Base-by-base conservation (phyloP, 129 eudicot species). In the Rutidosis leptorrhynchoides region DNA sequence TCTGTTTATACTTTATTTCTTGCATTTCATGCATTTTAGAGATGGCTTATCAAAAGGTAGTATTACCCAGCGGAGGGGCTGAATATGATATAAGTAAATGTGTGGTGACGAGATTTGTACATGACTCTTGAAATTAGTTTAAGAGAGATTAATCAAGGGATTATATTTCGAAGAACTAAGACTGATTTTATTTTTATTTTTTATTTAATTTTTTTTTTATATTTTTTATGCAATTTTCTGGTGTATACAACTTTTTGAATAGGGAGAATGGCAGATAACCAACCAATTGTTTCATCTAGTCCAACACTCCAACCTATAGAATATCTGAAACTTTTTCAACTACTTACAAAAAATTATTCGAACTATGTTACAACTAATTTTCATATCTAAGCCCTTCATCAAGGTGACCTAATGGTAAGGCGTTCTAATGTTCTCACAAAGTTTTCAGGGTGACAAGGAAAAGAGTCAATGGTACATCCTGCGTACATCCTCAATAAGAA, bases 351-450 rank as follows among this genome's bases (percentile, higher is more conserved):
- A 21, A 46, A 27, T 24, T 3, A 72, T 40, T 12, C n/a, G 12
- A 62, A 58, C 55, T 32, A 53, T 52, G 55, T 72, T 35, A 35
- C 40, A 10, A 4, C 24, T 65, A 65, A 43, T 55, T 21, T 68
- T 22, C 37, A 56, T 30, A 23, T 68, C 33, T 55, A 68, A 33
- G 9, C 24, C 35, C 54, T 22, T 35, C 42, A 33, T 2, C 2
- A 9, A 32, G 42, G 42, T 33, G 3, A 0, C 12, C 14, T 35
- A 35, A 3, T 35, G 42, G 15, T 35, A 9, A 35, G 3, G 42
- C 14, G 42, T 35, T 0, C 0, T 35, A 14, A 9, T 35, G 42
- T 35, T 3, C 15, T 35, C 14, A 35, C 3, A 9, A 9, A 32
- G 2, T 2, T 32, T 11, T 32, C 15, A 35, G 3, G 12, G 42